Evolutionary conservation across 2,329 filamentous ascomycete genomes (phyloP), one percentile per base, ranked within the genome.

Genomic region (Venturia oleaginea): DNA sequence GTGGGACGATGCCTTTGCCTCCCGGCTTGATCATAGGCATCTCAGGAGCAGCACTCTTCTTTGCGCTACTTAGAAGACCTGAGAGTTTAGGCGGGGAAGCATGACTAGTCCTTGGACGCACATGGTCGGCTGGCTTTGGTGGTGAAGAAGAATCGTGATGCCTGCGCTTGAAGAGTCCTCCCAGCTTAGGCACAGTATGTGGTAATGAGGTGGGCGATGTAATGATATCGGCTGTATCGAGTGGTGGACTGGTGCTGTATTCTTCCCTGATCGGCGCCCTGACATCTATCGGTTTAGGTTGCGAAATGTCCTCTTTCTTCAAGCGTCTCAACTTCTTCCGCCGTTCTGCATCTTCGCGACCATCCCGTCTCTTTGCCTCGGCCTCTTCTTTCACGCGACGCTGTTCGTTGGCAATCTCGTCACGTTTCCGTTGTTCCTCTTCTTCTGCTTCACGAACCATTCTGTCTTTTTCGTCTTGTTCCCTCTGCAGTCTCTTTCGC

Each of bases 1-100:
- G 81, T 30, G 84, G 80, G 2, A 83, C 76, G 40, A 77, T 73
- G 17, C 77, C 79, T 55, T 78, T 77, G 5, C 78, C 79, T 22
- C 77, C 77, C n/a, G 75, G 73, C 64, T 71, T 73, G 65, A 79
- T 80, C 0, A 71, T 73, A 17, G 73, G 63, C 70, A 60, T 70
- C 64, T 43, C 72, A 30, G 51, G 10, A 34, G 27, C 30, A n/a
- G 27, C 5, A 34, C 27, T n/a, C 19, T 34, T 32, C 51, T 32
- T 57, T n/a, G 2, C 19, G 15, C 15, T 22, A 13, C 34, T 37
- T 8, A 22, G 5, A 13, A 57, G 8, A n/a, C 51, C 8, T 22
- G 30, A n/a, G 4, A 42, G 13, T 68, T 8, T 68, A 63, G n/a
- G 65, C 51, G 59, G 55, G 15, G 38, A 57, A 17, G 38, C 61